Base-by-base conservation (phyloP, 306 rosid species). In the Quercus aquifolioides region DNA sequence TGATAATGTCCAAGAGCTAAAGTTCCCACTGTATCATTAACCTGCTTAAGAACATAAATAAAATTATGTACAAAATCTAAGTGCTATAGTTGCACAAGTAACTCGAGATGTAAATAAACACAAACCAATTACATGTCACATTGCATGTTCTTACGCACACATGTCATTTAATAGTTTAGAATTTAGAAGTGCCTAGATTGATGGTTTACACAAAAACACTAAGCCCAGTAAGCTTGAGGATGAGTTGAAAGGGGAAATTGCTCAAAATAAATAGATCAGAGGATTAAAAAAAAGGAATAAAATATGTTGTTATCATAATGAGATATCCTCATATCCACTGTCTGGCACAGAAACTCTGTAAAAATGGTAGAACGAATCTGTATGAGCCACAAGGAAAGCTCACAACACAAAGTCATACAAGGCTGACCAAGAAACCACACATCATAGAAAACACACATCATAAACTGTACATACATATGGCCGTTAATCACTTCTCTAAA, bases 11-110 rank as follows among this genome's bases (percentile, higher is more conserved):
- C 97, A 80, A 92, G 84, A 77, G 98, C 96, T 83, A 94, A 89
- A 31, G 97, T 88, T 84, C 98, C 98, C 82, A 92, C 93, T 79
- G 94, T 86, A 81, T 94, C 98, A 87, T 94, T 94, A 51, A 92
- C 92, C 98, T 94, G 86, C 59, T 65, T 88, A 55, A 80, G 30
- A 76, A 57, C 51, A 63, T 75, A 76, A 30, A 52, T 28, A 55
- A 77, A 18, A 58, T 57, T 60, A 65, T 23, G 80, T 8, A 51
- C 57, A 65, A 70, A 67, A 31, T 38, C 23, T 18, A 35, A 23
- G n/a, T 73, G 58, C 46, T 57, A 41, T 23, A 62, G 17, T 31
- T n/a, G 2, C 69, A 33, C 56, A 65, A 65, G 57, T 21, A 46
- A 35, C 5, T 9, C 13, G 1, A 38, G 17, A 3, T 33, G 52